phyloP scores from a whole-genome alignment of 768 basidiomycete genomes.

The Rhizopogon vesiculosus region DNA sequence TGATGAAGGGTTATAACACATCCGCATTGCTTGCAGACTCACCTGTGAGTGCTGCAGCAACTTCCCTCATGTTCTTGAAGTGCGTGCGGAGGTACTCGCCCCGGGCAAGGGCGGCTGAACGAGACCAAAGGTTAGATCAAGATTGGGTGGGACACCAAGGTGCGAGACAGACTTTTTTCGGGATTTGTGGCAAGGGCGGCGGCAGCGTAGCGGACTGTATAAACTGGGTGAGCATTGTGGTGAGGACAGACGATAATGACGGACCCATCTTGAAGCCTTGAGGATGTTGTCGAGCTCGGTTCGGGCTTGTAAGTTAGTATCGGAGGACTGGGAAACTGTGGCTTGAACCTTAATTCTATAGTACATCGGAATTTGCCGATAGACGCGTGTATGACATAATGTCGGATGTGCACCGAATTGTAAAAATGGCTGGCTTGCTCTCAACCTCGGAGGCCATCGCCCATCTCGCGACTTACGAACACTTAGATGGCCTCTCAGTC shows the following conservation, averaged over 20 bases:
- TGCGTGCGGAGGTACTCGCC: conserved; percentile 98
- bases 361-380: conserved; percentile 24
- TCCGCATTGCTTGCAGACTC: conserved; percentile 18
- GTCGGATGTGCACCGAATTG: background rate
- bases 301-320: conserved; percentile 48
- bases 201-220: conserved; percentile 87
- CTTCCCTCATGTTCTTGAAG: conserved; percentile 99
- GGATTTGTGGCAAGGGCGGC: conserved; percentile 85
- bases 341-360: conserved; percentile 27
- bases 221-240: conserved; percentile 14
- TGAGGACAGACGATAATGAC: conserved; percentile 26
- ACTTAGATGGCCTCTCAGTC: conserved; percentile 80
- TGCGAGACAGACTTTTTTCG: conserved; percentile 76
- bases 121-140: conserved; percentile 10
- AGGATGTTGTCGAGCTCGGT: conserved; percentile 35
- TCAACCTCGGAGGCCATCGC: conserved; percentile 70
- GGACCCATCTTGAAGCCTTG: conserved; percentile 52
- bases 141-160: background rate
- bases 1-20: background rate
- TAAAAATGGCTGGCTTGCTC: conserved; percentile 20
- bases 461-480: conserved; percentile 68
- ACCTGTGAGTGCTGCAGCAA: conserved; percentile 92
- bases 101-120: conserved; percentile 80
- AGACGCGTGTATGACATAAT: background rate
- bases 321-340: conserved; percentile 38